These are phyloP conservation scores for Boletus edulis DNA, from an alignment of 768 basidiomycete species.

Conservation along the genomic window DNA sequence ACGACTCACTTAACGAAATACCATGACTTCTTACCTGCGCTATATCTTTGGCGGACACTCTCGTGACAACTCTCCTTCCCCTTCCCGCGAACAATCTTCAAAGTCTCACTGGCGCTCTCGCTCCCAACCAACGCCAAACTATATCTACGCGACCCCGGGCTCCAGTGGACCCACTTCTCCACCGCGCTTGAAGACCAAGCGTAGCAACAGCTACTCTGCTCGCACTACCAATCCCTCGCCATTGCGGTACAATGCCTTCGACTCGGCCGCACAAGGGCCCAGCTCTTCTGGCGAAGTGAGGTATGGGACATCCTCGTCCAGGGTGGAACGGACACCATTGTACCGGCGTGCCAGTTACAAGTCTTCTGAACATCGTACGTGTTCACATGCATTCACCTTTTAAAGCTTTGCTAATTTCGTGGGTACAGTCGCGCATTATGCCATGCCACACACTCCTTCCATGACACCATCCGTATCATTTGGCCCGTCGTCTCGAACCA, in stretches of 20 bases:
- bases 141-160: conserved; percentile 39
- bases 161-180: conserved; percentile 36
- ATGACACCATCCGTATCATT: conserved; percentile 33
- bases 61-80: conserved; percentile 24
- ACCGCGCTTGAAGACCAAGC: conserved; percentile 35
- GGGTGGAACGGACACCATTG: conserved; percentile 35
- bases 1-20: conserved; percentile 18
- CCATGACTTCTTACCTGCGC: conserved; percentile 52
- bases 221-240: conserved; percentile 39
- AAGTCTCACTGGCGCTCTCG: conserved; percentile 45
- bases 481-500: conserved; percentile 47
- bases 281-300: conserved; percentile 32
- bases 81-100: conserved; percentile 26
- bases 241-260: conserved; percentile 39
- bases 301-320: conserved; percentile 30
- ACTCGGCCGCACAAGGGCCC: conserved; percentile 23
- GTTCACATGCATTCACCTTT: conserved; percentile 2
- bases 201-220: conserved; percentile 40
- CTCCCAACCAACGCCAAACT: conserved; percentile 38
- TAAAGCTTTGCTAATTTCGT: neutral
- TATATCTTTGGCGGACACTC: conserved; percentile 41
- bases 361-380: conserved; percentile 45
- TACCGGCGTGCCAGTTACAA: conserved; percentile 44
- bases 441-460: conserved; percentile 29
- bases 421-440: conserved; percentile 28